These are phyloP conservation scores for Meredithiella fracta DNA, from an alignment of 2,329 filamentous ascomycete species.

Conservation along the genomic window DNA sequence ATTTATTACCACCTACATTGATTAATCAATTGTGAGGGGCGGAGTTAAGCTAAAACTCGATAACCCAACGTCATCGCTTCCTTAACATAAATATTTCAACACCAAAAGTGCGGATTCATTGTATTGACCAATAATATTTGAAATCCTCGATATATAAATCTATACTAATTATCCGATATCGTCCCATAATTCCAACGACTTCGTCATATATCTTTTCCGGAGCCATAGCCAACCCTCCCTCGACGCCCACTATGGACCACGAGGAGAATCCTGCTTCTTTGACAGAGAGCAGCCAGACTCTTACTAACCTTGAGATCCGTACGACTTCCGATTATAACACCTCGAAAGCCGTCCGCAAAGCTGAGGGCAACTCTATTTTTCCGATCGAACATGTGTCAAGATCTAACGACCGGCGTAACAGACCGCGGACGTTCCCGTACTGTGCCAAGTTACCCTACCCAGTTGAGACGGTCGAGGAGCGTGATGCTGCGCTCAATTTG, in stretches of 20 bases:
- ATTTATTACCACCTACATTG: no score
- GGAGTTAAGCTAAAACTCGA: neutral
- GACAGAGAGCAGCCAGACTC: neutral
- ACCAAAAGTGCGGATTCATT: no score
- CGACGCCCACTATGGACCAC: neutral
- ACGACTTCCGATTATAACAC: neutral
- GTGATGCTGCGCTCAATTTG: constrained; percentile 63
- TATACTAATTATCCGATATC: no score
- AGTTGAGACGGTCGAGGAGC: constrained; percentile 63
- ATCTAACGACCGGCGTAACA: constrained; percentile 34
- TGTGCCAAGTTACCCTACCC: constrained; percentile 77
- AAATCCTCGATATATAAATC: no score
- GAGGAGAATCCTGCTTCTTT: neutral
- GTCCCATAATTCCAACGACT: no score
- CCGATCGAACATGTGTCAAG: neutral
- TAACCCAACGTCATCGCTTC: neutral
- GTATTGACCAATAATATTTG: no score
- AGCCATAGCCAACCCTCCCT: no score
- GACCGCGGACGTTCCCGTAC: constrained; percentile 86
- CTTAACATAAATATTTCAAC: no score
- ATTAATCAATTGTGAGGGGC: no score
- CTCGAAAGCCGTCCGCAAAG: neutral
- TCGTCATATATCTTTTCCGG: no score
- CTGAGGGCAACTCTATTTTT: neutral
- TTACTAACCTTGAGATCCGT: neutral